Base-by-base conservation (phyloP, 331 rosid genomes). In the Ulmus americana region DNA sequence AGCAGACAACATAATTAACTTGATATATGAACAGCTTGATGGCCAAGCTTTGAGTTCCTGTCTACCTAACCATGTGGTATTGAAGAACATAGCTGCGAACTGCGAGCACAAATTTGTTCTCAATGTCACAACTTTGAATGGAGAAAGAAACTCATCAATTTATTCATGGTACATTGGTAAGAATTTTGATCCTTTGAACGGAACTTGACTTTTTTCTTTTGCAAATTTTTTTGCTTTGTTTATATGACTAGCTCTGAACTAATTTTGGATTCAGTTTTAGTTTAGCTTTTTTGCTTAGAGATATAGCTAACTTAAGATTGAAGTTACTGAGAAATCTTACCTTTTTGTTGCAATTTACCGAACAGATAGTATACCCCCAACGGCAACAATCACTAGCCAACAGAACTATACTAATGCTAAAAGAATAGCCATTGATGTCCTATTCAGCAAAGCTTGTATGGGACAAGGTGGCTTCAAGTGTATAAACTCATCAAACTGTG, bases 161-260 rank as follows among this genome's bases (percentile, higher is more conserved):
- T 80, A 79, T 68, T 81, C 84, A 43, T 84, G 95, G 95, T 84
- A 77, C 59, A 80, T 86, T 8, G 95, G 95, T 86, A 52, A 77
- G 80, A 1, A 59, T 22, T 45, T 28, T 55, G 58, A 14, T 44
- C 51, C 5, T 22, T 14, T 45, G 39, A 43, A 35, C 14, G 47
- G 41, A 70, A 59, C 2, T 14, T 20, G 22, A 1, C 22, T 41
- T 50, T 13, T 13, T 50, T 63, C 18, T n/a, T 43, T 16, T 28
- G 22, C 35, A 28, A 28, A 0, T 28, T 28, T 28, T 28, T 28
- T 28, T 28, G 35, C 35, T 28, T 28, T 28, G 35, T 28, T 28
- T 28, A 28, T 3, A 28, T 28, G 35, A 28, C 35, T 28, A 28
- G 35, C 35, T 28, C 35, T 3, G 3, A 28, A 28, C 35, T 28